These are phyloP conservation scores for Fusarium penzigii DNA, from an alignment of 2,329 filamentous ascomycete species.

Conservation along the genomic window DNA sequence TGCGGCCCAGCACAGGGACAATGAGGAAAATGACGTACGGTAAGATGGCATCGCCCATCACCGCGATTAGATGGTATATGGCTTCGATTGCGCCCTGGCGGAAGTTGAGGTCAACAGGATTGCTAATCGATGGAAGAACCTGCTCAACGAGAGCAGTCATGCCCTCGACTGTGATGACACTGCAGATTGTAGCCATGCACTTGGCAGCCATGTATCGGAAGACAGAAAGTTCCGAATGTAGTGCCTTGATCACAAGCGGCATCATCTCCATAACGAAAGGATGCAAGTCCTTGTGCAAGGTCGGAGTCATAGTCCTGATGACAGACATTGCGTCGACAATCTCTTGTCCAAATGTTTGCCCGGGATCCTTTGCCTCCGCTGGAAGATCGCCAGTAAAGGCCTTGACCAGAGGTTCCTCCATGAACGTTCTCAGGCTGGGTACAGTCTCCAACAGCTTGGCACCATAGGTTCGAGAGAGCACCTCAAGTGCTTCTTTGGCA, in stretches of 20 bases:
- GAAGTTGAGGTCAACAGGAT: slow-evolving; percentile 82
- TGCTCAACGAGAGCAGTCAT: slow-evolving; percentile 96
- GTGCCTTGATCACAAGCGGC: slow-evolving; percentile 81
- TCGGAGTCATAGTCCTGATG: slow-evolving; percentile 90
- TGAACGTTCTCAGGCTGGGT: slow-evolving; percentile 76
- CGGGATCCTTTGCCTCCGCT: slow-evolving; percentile 69
- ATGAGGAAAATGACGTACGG: slow-evolving; percentile 99
- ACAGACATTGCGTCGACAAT: slow-evolving; percentile 93
- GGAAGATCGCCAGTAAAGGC: slow-evolving; percentile 76
- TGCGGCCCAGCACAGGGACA: slow-evolving; percentile 91
- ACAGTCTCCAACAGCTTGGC: slow-evolving; percentile 76
- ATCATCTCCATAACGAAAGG: slow-evolving; percentile 80
- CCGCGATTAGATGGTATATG: slow-evolving; percentile 95
- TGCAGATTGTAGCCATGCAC: slow-evolving; percentile 95
- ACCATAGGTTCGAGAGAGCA: slow-evolving; percentile 79
- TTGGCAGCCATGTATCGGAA: slow-evolving; percentile 97
- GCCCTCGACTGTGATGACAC: slow-evolving; percentile 89
- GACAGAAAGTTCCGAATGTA: slow-evolving; percentile 86
- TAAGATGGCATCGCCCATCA: slow-evolving; percentile 95
- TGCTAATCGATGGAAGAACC: slow-evolving; percentile 88
- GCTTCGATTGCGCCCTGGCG: slow-evolving; percentile 93
- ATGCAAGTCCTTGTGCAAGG: slow-evolving; percentile 73
- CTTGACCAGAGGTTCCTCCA: slow-evolving; percentile 75
- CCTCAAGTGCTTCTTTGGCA: slow-evolving; percentile 91
- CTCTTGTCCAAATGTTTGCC: slow-evolving; percentile 80